Conservation (phyloP, 176 grass and related monocot species). For the Bonia amplexicaulis region DNA sequence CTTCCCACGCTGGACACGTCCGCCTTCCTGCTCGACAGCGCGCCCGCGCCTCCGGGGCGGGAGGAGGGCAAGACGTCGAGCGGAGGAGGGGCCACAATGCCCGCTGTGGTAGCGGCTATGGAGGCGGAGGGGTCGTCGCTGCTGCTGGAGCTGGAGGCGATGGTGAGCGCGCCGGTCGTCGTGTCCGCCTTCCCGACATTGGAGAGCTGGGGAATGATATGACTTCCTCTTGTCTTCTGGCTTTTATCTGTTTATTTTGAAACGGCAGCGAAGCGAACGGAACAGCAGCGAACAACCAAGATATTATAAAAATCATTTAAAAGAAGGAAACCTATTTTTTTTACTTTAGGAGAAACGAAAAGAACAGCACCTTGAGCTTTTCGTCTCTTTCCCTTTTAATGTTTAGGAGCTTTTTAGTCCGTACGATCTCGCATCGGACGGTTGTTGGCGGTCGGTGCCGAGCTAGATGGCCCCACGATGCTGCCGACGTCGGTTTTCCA, state of each 20-base stretch:
- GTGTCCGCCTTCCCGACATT: slow-evolving; percentile 23
- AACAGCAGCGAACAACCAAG: too few species aligned
- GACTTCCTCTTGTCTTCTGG: background rate
- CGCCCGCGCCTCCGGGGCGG: background rate
- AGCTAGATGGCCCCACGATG: background rate
- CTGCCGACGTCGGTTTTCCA: background rate
- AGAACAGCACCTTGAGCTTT: too few species aligned
- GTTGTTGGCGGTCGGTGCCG: background rate
- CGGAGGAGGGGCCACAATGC: background rate
- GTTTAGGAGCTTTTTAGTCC: background rate
- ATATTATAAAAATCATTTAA: too few species aligned
- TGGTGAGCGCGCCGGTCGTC: background rate
- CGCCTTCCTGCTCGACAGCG: slow-evolving; percentile 36
- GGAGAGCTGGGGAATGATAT: slow-evolving; percentile 42
- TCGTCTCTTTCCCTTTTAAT: background rate
- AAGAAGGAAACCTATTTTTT: too few species aligned
- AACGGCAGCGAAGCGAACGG: too few species aligned
- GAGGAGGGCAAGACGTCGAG: background rate
- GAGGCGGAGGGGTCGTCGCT: background rate
- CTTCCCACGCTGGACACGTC: slow-evolving; percentile 60
- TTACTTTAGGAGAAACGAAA: too few species aligned
- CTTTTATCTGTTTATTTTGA: too few species aligned
- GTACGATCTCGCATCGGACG: background rate
- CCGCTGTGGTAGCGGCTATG: background rate
- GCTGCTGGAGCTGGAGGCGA: slow-evolving; percentile 35